phyloP scores from a whole-genome alignment of 1,284 basidiomycete species.

The Cryptococcus wingfieldii region DNA sequence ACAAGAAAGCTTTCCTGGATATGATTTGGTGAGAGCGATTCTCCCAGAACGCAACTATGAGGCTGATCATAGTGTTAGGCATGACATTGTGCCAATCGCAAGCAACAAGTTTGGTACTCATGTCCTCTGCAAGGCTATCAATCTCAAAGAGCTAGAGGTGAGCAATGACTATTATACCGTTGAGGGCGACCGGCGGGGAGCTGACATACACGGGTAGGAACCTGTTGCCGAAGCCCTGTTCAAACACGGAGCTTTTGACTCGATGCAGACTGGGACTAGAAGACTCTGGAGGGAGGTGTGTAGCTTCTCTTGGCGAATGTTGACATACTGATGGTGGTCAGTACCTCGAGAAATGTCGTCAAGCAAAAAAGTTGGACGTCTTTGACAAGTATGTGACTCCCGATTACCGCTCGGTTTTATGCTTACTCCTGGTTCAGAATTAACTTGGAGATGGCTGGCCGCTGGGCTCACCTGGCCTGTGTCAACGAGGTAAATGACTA shows the following conservation, averaged over 20 bases:
- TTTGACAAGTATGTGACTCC: slow-evolving; percentile 26
- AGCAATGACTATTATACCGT: background rate
- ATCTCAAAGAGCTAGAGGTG: slow-evolving; percentile 36
- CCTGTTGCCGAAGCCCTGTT: slow-evolving; percentile 34
- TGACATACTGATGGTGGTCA: slow-evolving; percentile 1
- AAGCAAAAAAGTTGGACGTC: slow-evolving; percentile 22
- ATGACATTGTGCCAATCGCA: slow-evolving; percentile 39
- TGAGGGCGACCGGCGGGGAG: background rate
- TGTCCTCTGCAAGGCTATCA: slow-evolving; percentile 42
- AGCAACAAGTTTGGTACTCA: slow-evolving; percentile 45
- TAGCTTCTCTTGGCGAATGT: background rate
- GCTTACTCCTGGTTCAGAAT: slow-evolving; percentile 18
- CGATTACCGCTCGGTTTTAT: too few relatives aligned
- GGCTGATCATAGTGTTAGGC: background rate
- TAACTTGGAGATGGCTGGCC: slow-evolving; percentile 31
- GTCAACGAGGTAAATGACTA: slow-evolving; percentile 31
- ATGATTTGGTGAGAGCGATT: slow-evolving; percentile 32
- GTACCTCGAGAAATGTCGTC: slow-evolving; percentile 43
- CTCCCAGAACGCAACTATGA: background rate
- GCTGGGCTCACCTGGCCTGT: slow-evolving; percentile 39
- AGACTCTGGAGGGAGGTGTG: slow-evolving; percentile 42
- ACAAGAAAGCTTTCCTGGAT: slow-evolving; percentile 37
- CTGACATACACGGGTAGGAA: slow-evolving; percentile 9
- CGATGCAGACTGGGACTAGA: slow-evolving; percentile 41
- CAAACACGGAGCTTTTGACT: slow-evolving; percentile 38